Evolutionary conservation across 192 early-diverging fungal genomes (phyloP).

Genomic region (Backusella australiensis): DNA sequence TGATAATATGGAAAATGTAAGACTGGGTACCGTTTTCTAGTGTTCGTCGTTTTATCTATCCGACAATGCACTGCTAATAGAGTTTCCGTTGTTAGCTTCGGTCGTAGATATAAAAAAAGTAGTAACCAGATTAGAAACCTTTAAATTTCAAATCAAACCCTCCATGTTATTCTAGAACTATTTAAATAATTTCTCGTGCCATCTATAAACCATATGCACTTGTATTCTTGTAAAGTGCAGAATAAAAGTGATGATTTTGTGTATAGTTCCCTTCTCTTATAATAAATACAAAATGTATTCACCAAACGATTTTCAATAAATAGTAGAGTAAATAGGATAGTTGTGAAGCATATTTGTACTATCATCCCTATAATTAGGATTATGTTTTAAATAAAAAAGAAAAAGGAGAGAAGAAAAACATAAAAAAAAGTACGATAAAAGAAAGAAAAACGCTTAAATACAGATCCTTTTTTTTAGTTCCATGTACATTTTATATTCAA

Average conservation of each 20-base stretch:
- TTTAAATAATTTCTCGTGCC: not conserved
- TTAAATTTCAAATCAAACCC: not conserved
- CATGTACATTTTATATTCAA: not conserved
- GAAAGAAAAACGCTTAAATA: not conserved
- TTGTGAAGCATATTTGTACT: not conserved
- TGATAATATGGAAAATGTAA: not conserved
- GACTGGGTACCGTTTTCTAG: too few relatives aligned
- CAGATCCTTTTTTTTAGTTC: not conserved
- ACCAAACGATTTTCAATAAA: not conserved
- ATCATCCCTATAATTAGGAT: not conserved
- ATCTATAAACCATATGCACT: too few relatives aligned
- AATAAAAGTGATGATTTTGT: too few relatives aligned
- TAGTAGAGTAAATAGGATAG: not conserved
- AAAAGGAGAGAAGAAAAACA: not conserved
- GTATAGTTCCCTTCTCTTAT: too few relatives aligned
- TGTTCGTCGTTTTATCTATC: not conserved
- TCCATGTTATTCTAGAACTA: not conserved
- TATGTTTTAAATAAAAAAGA: not conserved
- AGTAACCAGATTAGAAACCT: not conserved
- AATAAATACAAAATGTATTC: too few relatives aligned
- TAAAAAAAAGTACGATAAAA: not conserved
- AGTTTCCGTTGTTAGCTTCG: too few relatives aligned
- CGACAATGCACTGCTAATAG: not conserved
- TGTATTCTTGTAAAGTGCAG: too few relatives aligned
- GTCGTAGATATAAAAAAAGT: not conserved